Evolutionary conservation across 1,284 basidiomycete species (phyloP).

Genomic region (Puccinia polysora): DNA sequence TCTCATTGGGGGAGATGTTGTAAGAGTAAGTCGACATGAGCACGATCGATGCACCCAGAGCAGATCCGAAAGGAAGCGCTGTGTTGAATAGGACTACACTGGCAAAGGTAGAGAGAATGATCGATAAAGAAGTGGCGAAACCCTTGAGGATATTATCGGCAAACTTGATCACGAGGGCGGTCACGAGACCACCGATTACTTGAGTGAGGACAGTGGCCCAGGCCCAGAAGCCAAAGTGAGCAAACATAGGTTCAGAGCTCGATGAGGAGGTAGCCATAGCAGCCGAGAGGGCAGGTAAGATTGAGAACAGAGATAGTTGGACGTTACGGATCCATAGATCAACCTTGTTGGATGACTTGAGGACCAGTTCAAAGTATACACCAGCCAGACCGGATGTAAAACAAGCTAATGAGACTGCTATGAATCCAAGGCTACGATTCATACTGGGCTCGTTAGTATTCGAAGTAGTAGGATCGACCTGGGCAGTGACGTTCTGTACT

Average conservation of each 20-base stretch:
- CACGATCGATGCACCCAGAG: constrained; percentile 74
- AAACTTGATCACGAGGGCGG: constrained; percentile 63
- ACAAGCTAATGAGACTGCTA: constrained; percentile 82
- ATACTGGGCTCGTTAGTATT: constrained; percentile 39
- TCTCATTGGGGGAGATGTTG: constrained; percentile 59
- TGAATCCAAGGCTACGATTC: constrained; percentile 69
- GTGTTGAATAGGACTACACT: constrained; percentile 83
- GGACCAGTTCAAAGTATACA: constrained; percentile 95
- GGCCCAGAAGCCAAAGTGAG: constrained; percentile 80
- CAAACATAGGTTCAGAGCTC: constrained; percentile 60
- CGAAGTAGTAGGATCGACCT: too few species aligned
- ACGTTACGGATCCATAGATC: constrained; percentile 97
- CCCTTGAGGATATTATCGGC: constrained; percentile 57
- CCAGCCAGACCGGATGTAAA: constrained; percentile 96
- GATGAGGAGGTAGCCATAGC: constrained; percentile 59
- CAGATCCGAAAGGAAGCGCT: constrained; percentile 74
- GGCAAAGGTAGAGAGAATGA: constrained; percentile 85
- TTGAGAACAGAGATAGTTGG: constrained; percentile 87
- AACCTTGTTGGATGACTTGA: constrained; percentile 42
- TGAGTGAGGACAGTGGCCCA: constrained; percentile 84
- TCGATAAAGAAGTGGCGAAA: constrained; percentile 86
- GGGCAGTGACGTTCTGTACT: constrained; percentile 72
- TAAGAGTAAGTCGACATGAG: constrained; percentile 84
- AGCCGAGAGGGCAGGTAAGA: constrained; percentile 81
- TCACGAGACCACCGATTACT: constrained; percentile 82